Evolutionary conservation across 2,329 filamentous ascomycete species (phyloP).

Genomic region (Pseudogymnoascus destructans): DNA sequence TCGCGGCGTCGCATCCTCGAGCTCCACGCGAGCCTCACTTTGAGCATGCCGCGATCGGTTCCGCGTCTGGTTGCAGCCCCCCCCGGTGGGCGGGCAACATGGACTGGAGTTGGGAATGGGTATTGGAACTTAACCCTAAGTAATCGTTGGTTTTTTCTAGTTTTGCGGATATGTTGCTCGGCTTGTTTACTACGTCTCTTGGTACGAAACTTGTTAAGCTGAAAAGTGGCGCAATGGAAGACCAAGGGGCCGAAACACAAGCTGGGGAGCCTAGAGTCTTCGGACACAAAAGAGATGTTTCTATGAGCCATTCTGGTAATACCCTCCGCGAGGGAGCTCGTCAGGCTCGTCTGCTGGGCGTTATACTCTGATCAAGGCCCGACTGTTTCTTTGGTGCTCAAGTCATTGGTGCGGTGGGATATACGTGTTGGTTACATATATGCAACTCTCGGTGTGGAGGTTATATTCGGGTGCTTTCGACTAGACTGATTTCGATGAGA

Average conservation of each 20-base stretch:
- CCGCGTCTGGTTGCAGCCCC: conserved; percentile 28
- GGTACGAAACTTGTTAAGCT: conserved; percentile 22
- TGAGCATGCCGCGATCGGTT: conserved; percentile 36
- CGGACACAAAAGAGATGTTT: conserved; percentile 40
- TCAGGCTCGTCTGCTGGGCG: conserved; percentile 56
- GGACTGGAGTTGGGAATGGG: conserved; percentile 35
- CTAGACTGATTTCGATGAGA: not conserved
- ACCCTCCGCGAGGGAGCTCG: conserved; percentile 63
- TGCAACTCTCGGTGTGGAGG: conserved; percentile 3
- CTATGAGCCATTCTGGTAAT: conserved; percentile 70
- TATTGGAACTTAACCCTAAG: conserved; percentile 98
- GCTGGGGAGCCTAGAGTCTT: conserved; percentile 44
- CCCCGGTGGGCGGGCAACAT: conserved; percentile 25
- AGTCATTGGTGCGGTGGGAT: conserved; percentile 23
- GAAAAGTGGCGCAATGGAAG: conserved; percentile 38
- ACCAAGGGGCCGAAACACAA: conserved; percentile 36
- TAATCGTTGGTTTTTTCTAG: conserved; percentile 53
- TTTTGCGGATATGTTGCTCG: conserved; percentile 60
- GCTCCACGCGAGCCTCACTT: conserved; percentile 43
- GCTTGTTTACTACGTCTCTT: conserved; percentile 40
- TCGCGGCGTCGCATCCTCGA: conserved; percentile 41
- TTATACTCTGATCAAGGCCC: conserved; percentile 48
- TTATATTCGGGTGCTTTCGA: conserved; percentile 3
- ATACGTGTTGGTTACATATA: conserved; percentile 13
- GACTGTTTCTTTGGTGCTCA: conserved; percentile 39